These are phyloP conservation scores for Oryza officinalis DNA, from an alignment of 176 grass and related monocot genomes.

Conservation along the genomic window DNA sequence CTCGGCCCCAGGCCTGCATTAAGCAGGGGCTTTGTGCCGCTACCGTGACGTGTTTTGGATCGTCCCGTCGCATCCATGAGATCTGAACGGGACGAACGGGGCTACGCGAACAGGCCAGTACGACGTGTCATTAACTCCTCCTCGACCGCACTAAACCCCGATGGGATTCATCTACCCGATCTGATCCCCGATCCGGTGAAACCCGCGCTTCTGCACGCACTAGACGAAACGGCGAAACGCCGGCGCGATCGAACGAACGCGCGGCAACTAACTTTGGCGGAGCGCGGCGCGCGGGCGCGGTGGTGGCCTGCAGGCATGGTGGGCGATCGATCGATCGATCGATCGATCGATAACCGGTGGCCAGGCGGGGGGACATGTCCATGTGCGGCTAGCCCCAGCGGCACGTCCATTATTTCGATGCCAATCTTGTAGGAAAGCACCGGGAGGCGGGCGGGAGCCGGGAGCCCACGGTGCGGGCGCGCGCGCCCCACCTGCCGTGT, in stretches of 20 bases:
- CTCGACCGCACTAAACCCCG: neutral
- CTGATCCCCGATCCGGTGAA: neutral
- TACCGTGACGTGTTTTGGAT: neutral
- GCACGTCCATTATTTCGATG: slow-evolving; percentile 45
- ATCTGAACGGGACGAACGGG: neutral
- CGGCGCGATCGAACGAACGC: neutral
- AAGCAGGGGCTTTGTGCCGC: neutral
- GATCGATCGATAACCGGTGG: neutral
- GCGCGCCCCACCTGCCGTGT: slow-evolving; percentile 14
- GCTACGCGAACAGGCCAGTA: neutral
- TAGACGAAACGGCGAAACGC: neutral
- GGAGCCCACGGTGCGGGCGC: slow-evolving; percentile 19
- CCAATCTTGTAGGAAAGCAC: slow-evolving; percentile 46
- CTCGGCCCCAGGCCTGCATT: neutral
- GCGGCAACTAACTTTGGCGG: slow-evolving; percentile 31
- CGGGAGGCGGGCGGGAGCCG: slow-evolving; percentile 13
- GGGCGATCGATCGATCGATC: neutral
- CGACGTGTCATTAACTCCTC: neutral
- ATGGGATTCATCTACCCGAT: neutral
- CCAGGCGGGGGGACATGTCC: slow-evolving; percentile 24
- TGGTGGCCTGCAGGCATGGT: too few species aligned
- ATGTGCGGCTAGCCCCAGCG: slow-evolving; percentile 43
- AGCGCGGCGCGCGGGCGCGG: neutral
- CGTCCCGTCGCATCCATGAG: neutral
- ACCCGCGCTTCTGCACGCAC: neutral